Evolutionary conservation across 352 stramenopile genomes (phyloP).

Genomic region (Phytophthora hibernalis): DNA sequence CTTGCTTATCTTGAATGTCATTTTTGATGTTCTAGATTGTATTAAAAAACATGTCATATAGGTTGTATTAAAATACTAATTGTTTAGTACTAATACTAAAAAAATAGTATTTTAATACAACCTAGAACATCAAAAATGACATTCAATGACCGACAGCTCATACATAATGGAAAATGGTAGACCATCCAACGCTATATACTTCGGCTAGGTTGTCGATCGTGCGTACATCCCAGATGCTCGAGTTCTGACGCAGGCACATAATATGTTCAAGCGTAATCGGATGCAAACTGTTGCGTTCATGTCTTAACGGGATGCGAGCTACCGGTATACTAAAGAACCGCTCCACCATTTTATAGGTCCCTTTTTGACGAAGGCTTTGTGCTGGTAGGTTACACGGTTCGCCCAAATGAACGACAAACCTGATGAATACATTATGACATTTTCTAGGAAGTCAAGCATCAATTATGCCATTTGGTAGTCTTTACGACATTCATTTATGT

Average conservation of each 20-base stretch:
- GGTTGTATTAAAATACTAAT: no score
- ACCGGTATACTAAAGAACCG: conserved; percentile 15
- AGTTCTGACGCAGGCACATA: conserved; percentile 19
- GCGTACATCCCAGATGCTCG: conserved; percentile 4
- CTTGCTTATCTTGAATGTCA: no score
- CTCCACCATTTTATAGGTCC: conserved; percentile 20
- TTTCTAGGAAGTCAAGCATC: not conserved
- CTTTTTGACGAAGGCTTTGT: no score
- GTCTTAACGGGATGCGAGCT: conserved; percentile 12
- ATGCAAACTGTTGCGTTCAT: conserved; percentile 10
- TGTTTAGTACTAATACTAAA: no score
- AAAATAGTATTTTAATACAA: no score
- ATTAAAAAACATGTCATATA: no score
- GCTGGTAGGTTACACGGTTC: not conserved
- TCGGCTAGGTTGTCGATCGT: conserved; percentile 5
- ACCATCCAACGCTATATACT: not conserved
- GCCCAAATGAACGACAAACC: not conserved
- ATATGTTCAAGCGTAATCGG: conserved; percentile 16
- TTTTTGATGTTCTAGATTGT: conserved; percentile 12
- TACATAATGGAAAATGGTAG: conserved; percentile 12
- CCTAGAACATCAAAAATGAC: conserved; percentile 10
- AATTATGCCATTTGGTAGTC: not conserved
- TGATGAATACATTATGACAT: not conserved
- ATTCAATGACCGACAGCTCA: not conserved
- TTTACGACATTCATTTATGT: not conserved